Base-by-base conservation (phyloP, 371 early-diverging fungal species). In the Apophysomyces ossiformis region DNA sequence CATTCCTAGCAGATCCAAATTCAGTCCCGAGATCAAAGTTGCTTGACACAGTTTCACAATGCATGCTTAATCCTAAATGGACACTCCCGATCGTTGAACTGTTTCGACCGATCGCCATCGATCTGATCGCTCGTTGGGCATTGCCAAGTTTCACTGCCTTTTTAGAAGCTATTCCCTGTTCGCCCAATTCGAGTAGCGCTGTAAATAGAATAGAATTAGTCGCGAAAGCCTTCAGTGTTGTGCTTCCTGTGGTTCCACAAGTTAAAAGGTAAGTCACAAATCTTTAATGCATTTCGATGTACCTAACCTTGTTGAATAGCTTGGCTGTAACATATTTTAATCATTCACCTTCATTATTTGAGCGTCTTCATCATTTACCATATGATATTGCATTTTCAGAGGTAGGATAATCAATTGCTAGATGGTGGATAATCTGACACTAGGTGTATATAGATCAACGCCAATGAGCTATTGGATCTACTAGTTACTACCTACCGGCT, bases 51-150 rank as follows among this genome's bases (percentile, higher is more conserved):
- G 56, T 82, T 2, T 72, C 83, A 9, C 71, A 68, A 63, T 69
- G 70, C 18, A 73, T 82, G 69, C 67, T 79, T 50, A 64, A 74
- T 46, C 71, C 76, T 11, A 45, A 65, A 37, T 73, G 71, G 70
- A 82, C 83, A 0, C 57, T 68, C 0, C 59, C 58, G 18, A 78
- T 93, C 43, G 83, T 89, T 7, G 67, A 76, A 39, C 72, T 85
- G 11, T 92, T 88, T 67, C 81, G 96, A 45, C 93, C 95, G 16
- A 77, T 96, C 37, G 79, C 93, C 8, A 84, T 95, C 47, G 96
- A 96, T 64, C 84, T 96, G 46, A 84, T 87, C 4, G 91, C 92
- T 36, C 89, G 96, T 37, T 92, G 92, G 92, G 81, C 84, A n/a
- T 71, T 76, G 11, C 77, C 85, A 13, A 84, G 80, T 8, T 81